These are phyloP conservation scores for Daedalea quercina DNA, from an alignment of 768 basidiomycete genomes.

Conservation along the genomic window DNA sequence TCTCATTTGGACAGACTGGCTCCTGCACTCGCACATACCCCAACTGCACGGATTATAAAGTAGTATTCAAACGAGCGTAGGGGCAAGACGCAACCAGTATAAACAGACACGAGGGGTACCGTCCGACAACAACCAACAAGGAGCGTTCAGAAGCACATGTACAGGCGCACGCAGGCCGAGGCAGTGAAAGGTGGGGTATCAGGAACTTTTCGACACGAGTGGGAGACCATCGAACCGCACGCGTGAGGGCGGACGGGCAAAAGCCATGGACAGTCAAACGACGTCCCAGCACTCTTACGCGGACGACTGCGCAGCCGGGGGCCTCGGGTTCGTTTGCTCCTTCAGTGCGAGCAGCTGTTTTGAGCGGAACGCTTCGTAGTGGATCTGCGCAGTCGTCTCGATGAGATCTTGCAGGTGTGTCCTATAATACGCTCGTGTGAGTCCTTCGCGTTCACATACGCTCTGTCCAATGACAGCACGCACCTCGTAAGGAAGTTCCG, in stretches of 20 bases:
- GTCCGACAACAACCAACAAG: constrained; percentile 5
- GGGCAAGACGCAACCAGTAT: constrained; percentile 12
- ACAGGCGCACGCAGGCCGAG: background rate
- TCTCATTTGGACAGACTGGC: too few species aligned
- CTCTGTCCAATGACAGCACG: constrained; percentile 13
- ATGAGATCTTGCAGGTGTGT: constrained; percentile 98
- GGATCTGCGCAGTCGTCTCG: constrained; percentile 97
- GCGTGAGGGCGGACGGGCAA: background rate
- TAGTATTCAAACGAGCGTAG: constrained; percentile 19
- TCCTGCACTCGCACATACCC: background rate
- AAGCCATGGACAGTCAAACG: too few species aligned
- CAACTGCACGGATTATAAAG: background rate
- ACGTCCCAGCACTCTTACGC: constrained; percentile 2
- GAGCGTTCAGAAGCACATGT: constrained; percentile 7
- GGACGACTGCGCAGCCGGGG: constrained; percentile 22
- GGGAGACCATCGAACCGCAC: background rate
- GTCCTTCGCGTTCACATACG: background rate
- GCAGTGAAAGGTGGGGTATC: constrained; percentile 13
- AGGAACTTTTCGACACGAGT: constrained; percentile 5
- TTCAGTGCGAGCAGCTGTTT: constrained; percentile 97
- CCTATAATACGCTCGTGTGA: constrained; percentile 35
- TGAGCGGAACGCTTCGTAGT: constrained; percentile 99
- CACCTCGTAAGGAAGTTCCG: constrained; percentile 93
- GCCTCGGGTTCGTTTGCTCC: constrained; percentile 81
- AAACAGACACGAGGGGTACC: constrained; percentile 8